Base-by-base conservation (phyloP, 2,329 filamentous ascomycete species). In the Epichloe hybrida region DNA sequence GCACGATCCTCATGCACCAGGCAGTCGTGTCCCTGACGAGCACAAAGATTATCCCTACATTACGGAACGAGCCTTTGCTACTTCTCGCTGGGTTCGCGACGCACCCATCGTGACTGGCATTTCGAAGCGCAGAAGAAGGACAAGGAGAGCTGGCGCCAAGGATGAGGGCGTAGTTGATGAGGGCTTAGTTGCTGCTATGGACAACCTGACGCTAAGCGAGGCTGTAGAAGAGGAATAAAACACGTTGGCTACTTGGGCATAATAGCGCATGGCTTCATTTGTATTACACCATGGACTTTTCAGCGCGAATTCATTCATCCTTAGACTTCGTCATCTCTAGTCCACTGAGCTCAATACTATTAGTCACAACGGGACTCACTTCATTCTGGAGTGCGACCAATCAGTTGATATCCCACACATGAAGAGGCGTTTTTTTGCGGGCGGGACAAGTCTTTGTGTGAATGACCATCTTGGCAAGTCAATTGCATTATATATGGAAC, bases 71-170 rank as follows among this genome's bases (percentile, higher is more conserved):
- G 85, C 86, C 0, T 74, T 80, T 46, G 76, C 78, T 17, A 79
- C 91, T 52, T 77, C 81, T 0, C 69, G 77, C 41, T 93, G 87
- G 86, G 76, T 91, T 21, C 67, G 68, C 46, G 74, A 83, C 52
- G 80, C 77, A 1, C 79, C 77, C 5, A 54, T 62, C 0, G 65
- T 67, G n/a, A 56, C 62, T 21, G 63, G 64, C 23, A 57, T 21
- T 12, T 4, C 61, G 21, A 69, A 64, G 58, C 68, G 68, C 54
- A 74, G 68, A 63, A 67, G 62, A 56, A 61, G 60, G 15, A 44
- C 54, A 21, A 66, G 59, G 15, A 49, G 37, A 40, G n/a, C 9
- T 6, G 20, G 20, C 34, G 20, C 9, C 7, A 23, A 49, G 15
- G 39, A 42, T 1, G 17, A 43, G 15, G 47, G 40, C 4, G 27